A percentile compares a stretch with the other conserved stretches of the same genome.
These are phyloP conservation scores for Teunomyces cretensis DNA, from an alignment of 805 yeast genomes.

Conservation along the genomic window DNA sequence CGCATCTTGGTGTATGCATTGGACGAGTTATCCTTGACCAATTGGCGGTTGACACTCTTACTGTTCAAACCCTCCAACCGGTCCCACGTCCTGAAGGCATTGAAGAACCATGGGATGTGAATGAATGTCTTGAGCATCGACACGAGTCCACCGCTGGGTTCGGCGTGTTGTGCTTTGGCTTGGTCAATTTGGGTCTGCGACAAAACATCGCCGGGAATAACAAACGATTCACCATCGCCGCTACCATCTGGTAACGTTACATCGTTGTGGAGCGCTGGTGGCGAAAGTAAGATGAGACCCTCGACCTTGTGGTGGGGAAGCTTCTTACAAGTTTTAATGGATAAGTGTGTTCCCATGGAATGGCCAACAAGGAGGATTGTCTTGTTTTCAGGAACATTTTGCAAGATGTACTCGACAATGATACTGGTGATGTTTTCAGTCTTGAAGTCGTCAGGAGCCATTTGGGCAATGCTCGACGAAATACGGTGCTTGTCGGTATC, in stretches of 20 bases:
- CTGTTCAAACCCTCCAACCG: conserved; percentile 63
- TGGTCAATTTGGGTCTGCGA: neutral
- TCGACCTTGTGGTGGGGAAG: conserved; percentile 43
- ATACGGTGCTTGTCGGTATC: conserved; percentile 31
- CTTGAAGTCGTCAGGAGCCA: conserved; percentile 43
- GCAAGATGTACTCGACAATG: conserved; percentile 35
- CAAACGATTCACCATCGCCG: neutral
- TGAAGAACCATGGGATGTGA: conserved; percentile 48
- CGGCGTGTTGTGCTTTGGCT: no score
- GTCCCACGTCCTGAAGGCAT: conserved; percentile 56
- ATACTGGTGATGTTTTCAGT: conserved; percentile 43
- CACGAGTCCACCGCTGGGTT: conserved; percentile 5
- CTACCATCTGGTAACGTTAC: conserved; percentile 4
- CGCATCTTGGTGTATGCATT: conserved; percentile 45
- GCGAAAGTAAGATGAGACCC: conserved; percentile 48
- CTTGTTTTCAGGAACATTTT: conserved; percentile 40
- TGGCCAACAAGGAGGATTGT: conserved; percentile 60
- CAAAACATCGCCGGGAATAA: no score
- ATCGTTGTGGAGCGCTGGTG: conserved; percentile 42
- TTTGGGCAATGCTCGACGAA: conserved; percentile 22
- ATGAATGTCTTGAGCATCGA: conserved; percentile 29
- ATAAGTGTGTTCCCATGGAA: conserved; percentile 68
- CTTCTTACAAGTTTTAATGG: conserved; percentile 43
- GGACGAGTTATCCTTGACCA: conserved; percentile 18
- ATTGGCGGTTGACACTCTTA: conserved; percentile 57